phyloP scores from a whole-genome alignment of 768 basidiomycete genomes.

The Crepidotus variabilis region DNA sequence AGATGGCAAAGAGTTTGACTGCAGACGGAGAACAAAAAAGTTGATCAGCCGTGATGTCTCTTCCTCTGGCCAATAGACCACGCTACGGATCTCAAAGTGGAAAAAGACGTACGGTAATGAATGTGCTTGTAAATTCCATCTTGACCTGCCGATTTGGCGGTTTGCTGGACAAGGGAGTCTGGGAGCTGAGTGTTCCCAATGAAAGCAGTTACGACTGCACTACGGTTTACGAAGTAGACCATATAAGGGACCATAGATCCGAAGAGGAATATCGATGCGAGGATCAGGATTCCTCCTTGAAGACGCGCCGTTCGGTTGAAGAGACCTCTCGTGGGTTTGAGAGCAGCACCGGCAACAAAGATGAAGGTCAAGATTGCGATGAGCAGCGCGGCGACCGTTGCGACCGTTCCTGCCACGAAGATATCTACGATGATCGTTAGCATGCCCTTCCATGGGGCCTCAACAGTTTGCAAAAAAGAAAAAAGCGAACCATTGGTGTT shows the following conservation, averaged over 20 bases:
- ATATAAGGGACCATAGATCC: conserved; percentile 45
- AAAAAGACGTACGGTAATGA: conserved; percentile 41
- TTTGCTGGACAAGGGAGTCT: conserved; percentile 27
- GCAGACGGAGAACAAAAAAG: neutral
- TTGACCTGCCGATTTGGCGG: conserved; percentile 32
- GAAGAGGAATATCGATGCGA: conserved; percentile 28
- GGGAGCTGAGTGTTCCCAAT: conserved; percentile 35
- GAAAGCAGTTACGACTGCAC: conserved; percentile 37
- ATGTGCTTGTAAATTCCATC: conserved; percentile 41
- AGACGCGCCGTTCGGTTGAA: conserved; percentile 12
- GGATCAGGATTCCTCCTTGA: conserved; percentile 12
- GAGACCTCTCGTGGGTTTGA: conserved; percentile 12
- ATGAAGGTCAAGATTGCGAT: conserved; percentile 19
- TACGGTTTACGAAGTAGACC: conserved; percentile 39
- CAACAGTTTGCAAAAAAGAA: no score
- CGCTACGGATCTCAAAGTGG: neutral
- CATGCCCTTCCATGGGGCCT: neutral
- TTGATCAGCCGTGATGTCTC: neutral
- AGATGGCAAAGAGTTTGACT: conserved; percentile 48
- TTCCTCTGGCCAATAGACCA: neutral
- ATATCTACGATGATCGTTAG: conserved; percentile 27
- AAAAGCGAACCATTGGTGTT: conserved; percentile 29
- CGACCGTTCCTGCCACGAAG: conserved; percentile 32
- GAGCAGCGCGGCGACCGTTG: conserved; percentile 16
- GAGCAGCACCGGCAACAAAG: conserved; percentile 10